A percentile compares a stretch with the other conserved stretches of the same genome.
These are phyloP conservation scores for Pichia norvegensis DNA, from an alignment of 1,139 yeast genomes.

Conservation along the genomic window DNA sequence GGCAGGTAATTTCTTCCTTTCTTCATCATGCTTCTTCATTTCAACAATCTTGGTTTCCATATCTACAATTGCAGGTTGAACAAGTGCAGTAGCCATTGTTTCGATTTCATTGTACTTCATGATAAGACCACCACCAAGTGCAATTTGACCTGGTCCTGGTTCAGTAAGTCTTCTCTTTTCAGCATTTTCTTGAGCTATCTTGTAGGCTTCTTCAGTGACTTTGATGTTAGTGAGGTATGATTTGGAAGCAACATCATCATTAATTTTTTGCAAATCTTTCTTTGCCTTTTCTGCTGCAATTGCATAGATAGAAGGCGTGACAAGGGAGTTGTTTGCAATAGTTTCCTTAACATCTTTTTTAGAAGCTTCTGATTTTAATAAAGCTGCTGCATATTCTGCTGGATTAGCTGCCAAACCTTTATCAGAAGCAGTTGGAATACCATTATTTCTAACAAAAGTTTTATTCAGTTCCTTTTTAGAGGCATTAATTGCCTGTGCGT, in stretches of 20 bases:
- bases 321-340: constrained; percentile 31
- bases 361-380: constrained; percentile 25
- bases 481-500: constrained; percentile 13
- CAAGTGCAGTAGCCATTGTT: constrained; percentile 72
- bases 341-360: constrained; percentile 22
- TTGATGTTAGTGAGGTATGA: constrained; percentile 28
- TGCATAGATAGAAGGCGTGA: constrained; percentile 49
- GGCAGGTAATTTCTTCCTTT: constrained; percentile 10
- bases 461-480: constrained; percentile 7
- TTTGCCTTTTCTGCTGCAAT: constrained; percentile 57
- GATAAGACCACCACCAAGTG: constrained; percentile 79
- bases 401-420: constrained; percentile 13
- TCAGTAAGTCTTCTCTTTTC: constrained; percentile 44
- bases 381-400: constrained; percentile 24
- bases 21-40: constrained; percentile 11
- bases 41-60: constrained; percentile 58
- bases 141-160: constrained; percentile 30
- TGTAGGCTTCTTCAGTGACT: constrained; percentile 27
- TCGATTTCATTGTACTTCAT: constrained; percentile 73
- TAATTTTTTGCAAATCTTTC: constrained; percentile 38
- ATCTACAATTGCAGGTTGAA: constrained; percentile 78
- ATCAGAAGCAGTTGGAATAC: constrained; percentile 17
- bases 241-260: constrained; percentile 33
- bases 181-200: constrained; percentile 61
- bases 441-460: constrained; percentile 8